phyloP scores from a whole-genome alignment of 176 grass and related monocot species.

The Avena sativa region DNA sequence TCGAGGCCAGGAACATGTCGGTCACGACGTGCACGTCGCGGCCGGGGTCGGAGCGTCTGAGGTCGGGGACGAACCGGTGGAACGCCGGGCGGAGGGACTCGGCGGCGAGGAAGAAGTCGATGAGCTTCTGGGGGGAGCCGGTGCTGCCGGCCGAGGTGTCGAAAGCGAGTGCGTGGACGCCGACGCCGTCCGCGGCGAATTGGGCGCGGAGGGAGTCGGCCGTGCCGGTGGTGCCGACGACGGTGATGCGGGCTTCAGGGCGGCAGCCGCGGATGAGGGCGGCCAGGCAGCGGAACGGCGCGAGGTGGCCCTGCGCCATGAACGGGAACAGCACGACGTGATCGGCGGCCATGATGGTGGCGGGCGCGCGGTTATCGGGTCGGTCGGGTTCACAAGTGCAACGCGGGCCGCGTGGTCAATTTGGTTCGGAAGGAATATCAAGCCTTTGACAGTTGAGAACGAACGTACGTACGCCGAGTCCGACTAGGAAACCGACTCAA shows the following conservation, averaged over 20 bases:
- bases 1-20: slow-evolving; percentile 51
- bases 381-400: too few species aligned
- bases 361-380: not conserved
- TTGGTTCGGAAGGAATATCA: too few species aligned
- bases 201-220: not conserved
- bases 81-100: slow-evolving; percentile 51
- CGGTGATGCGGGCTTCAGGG: slow-evolving; percentile 31
- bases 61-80: slow-evolving; percentile 33
- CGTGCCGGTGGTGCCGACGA: not conserved
- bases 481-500: too few species aligned
- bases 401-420: too few species aligned
- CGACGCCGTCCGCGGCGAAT: not conserved
- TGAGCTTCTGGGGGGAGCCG: slow-evolving; percentile 21
- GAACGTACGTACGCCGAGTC: too few species aligned
- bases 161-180: slow-evolving; percentile 45
- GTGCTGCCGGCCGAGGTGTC: not conserved
- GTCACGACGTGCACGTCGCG: slow-evolving; percentile 21
- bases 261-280: not conserved
- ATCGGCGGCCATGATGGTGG: slow-evolving; percentile 23
- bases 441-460: too few species aligned
- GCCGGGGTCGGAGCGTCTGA: not conserved
- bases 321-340: slow-evolving; percentile 54
- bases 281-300: slow-evolving; percentile 46
- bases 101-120: slow-evolving; percentile 50
- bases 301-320: slow-evolving; percentile 53